A percentile compares a stretch with the other conserved stretches of the same genome.
These are phyloP conservation scores for Phialophora tarda DNA, from an alignment of 2,329 filamentous ascomycete genomes.

Conservation along the genomic window DNA sequence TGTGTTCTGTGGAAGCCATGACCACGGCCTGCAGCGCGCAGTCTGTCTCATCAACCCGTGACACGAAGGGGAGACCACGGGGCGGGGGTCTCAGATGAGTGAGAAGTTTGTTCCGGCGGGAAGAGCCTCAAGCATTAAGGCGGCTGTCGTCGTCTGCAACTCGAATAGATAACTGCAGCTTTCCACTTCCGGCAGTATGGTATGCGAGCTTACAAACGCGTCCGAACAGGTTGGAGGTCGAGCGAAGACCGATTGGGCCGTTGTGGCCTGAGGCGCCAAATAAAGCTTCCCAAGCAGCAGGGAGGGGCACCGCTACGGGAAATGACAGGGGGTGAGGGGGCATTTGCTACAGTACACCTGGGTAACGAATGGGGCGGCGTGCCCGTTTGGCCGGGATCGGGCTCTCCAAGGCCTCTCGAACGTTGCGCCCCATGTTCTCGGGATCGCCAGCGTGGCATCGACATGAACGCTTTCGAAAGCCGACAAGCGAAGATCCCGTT, in stretches of 20 bases:
- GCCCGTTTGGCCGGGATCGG: constrained; percentile 3
- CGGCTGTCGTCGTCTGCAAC: not conserved
- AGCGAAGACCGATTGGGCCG: constrained; percentile 11
- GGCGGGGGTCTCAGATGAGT: constrained; percentile 14
- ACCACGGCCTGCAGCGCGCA: not conserved
- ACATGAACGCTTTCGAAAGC: not conserved
- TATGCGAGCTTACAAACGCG: constrained; percentile 18
- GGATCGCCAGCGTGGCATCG: not conserved
- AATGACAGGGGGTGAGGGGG: constrained; percentile 8
- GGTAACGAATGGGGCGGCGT: not conserved
- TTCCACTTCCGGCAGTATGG: constrained; percentile 7
- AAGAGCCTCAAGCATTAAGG: not conserved
- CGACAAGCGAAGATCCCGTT: not conserved
- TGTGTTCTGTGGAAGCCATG: constrained; percentile 8
- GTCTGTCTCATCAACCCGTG: not conserved
- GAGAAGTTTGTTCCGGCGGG: constrained; percentile 8
- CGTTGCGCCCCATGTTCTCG: not conserved
- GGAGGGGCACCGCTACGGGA: not conserved
- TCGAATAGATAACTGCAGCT: constrained; percentile 6
- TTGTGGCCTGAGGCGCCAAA: constrained; percentile 10
- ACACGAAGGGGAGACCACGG: not conserved
- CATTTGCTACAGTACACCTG: not conserved
- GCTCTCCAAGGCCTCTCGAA: not conserved
- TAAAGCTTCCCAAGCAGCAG: constrained; percentile 1
- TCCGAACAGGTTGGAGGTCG: constrained; percentile 8